Conservation (phyloP, 805 yeast genomes). For the Starmerella sirachaensis region DNA sequence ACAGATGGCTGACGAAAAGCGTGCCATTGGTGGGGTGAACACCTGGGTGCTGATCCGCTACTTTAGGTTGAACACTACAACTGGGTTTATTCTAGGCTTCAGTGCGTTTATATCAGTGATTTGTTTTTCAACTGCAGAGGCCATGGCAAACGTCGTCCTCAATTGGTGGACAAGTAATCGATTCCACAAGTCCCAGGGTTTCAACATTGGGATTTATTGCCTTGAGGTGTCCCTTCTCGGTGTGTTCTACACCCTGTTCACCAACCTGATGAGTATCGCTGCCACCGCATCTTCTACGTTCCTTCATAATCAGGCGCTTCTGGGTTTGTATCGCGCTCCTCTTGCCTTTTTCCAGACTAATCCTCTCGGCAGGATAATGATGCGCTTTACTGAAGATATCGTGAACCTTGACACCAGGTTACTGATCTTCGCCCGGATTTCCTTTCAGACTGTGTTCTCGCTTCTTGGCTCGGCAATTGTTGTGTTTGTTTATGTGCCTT, state of each 20-base stretch:
- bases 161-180: conserved; percentile 62
- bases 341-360: conserved; percentile 73
- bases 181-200: conserved; percentile 39
- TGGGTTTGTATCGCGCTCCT: conserved; percentile 55
- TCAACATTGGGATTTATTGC: conserved; percentile 51
- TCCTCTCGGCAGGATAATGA: conserved; percentile 59
- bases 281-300: conserved; percentile 38
- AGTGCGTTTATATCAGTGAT: not conserved
- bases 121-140: conserved; percentile 35
- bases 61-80: conserved; percentile 7
- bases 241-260: conserved; percentile 7
- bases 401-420: conserved; percentile 70
- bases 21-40: conserved; percentile 12
- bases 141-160: conserved; percentile 32
- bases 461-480: conserved; percentile 49
- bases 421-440: conserved; percentile 23
- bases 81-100: conserved; percentile 2
- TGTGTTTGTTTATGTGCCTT: conserved; percentile 57
- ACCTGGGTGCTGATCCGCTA: conserved; percentile 9
- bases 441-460: conserved; percentile 38
- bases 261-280: conserved; percentile 27
- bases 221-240: conserved; percentile 10
- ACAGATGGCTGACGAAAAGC: conserved; percentile 11
- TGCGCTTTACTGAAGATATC: conserved; percentile 76
- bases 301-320: conserved; percentile 49